Base-by-base conservation (phyloP, 2,329 filamentous ascomycete genomes). In the Nothopassalora personata region DNA sequence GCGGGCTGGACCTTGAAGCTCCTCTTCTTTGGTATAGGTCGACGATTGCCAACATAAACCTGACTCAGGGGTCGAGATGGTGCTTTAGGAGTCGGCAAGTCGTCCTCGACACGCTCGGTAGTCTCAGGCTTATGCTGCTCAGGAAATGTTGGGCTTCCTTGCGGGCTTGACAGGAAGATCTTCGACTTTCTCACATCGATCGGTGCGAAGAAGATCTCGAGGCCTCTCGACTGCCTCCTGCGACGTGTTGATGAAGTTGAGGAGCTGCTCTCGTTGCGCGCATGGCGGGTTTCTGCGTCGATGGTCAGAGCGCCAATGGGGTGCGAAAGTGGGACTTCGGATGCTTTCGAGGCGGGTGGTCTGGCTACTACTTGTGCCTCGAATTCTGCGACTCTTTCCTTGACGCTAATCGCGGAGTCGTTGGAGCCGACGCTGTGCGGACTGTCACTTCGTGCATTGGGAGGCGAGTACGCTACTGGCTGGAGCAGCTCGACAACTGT, bases 131-230 rank as follows among this genome's bases (percentile, higher is more conserved):
- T 31, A 54, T 47, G 36, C 19, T 31, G 13, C 5, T 50, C 43
- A 18, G 59, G 52, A 18, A 62, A 43, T 10, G 64, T 62, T 8
- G 65, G 65, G 43, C 65, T 67, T 9, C 53, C 57, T 18, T 65
- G 55, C 34, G 68, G 67, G 50, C 67, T 69, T 2, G 64, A 64
- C 10, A 70, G 46, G 34, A 58, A 66, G 27, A 65, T 64, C 49
- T 59, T 57, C 19, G 59, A 63, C 11, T 46, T 59, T 10, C 61
- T 65, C 6, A 64, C 62, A 43, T 68, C 62, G 39, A 62, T 65
- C 1, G 68, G 67, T 4, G 64, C 65, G 51, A 70, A 70, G 57
- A 68, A 70, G 10, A 70, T 65, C 9, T 68, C 66, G 23, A 55
- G 54, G 23, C 52, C 51, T 15, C 59, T 47, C 5, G 53, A 56